Evolutionary conservation across 2,329 filamentous ascomycete genomes (phyloP), one percentile per base, ranked within the genome.

Genomic region (Phyllosticta paracitricarpa): DNA sequence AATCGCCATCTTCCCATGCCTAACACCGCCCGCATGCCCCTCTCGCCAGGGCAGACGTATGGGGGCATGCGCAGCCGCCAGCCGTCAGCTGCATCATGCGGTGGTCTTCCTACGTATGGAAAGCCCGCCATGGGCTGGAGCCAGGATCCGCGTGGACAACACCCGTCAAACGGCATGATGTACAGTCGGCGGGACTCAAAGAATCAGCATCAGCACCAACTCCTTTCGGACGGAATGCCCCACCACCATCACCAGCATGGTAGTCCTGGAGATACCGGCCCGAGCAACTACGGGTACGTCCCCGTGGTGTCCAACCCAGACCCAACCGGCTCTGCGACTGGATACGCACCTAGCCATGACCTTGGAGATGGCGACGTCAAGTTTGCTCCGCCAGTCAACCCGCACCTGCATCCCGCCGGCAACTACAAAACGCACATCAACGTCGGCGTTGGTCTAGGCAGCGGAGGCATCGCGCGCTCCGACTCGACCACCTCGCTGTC

Each of bases 401-500:
- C 5, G n/a, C 52, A 54, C 9, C 33, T 24, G 33, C 54, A 17
- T 52, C 54, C 12, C 14, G 19, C 40, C 30, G 58, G 24, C 19
- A 54, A 12, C 19, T 24, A 54, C 22, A 28, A n/a, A 25, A 5
- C 52, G 17, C 22, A 24, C 8, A 8, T 25, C 22, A 54, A 22
- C 9, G 40, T 48, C 19, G 25, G 52, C 19, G 25, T 24, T 3
- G 52, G 22, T 19, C 12, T 54, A 3, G 9, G 52, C 19, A 54
- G 57, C 4, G 54, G 53, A 9, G 54, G 40, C 22, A 48, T 62
- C 14, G 17, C 57, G 63, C 71, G 74, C 14, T 66, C 69, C 10
- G 68, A 68, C 54, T 73, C 72, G 14, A 68, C 71, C 0, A 64
- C 71, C 0, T 72, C 73, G 25, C 66, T 74, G 8, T 79, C 79